Conservation (phyloP, 352 stramenopile genomes). For the Blastocystis sp. region DNA sequence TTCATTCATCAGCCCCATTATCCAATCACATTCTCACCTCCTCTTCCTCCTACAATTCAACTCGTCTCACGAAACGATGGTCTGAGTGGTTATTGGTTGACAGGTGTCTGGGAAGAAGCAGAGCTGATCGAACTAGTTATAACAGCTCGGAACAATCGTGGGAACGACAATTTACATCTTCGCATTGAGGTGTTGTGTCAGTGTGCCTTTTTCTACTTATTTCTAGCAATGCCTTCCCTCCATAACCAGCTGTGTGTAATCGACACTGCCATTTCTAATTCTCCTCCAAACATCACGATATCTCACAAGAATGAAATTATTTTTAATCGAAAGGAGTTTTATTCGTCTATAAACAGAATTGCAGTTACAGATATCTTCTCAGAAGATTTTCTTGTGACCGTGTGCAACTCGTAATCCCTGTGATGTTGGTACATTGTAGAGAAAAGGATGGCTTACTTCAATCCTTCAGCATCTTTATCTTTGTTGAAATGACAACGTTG, state of each 20-base stretch:
- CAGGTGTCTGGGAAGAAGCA: neutral
- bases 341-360: neutral
- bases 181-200: neutral
- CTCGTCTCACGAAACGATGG: neutral
- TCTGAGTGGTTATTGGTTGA: neutral
- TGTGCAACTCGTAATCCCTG: neutral
- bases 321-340: neutral
- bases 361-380: neutral
- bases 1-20: slow-evolving; percentile 5
- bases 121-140: neutral
- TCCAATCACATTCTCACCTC: neutral
- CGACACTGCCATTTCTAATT: neutral
- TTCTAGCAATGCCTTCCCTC: neutral
- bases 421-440: neutral
- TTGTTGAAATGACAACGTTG: neutral
- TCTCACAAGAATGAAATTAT: neutral
- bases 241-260: neutral
- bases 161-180: neutral
- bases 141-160: neutral
- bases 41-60: neutral
- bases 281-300: neutral
- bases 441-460: neutral
- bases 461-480: neutral
- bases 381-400: neutral
- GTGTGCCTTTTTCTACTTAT: neutral